Percentiles rank a stretch among this genome's conserved stretches.
These are phyloP conservation scores for Exophiala lecanii-corni DNA, from an alignment of 2,329 filamentous ascomycete genomes.

Conservation along the genomic window DNA sequence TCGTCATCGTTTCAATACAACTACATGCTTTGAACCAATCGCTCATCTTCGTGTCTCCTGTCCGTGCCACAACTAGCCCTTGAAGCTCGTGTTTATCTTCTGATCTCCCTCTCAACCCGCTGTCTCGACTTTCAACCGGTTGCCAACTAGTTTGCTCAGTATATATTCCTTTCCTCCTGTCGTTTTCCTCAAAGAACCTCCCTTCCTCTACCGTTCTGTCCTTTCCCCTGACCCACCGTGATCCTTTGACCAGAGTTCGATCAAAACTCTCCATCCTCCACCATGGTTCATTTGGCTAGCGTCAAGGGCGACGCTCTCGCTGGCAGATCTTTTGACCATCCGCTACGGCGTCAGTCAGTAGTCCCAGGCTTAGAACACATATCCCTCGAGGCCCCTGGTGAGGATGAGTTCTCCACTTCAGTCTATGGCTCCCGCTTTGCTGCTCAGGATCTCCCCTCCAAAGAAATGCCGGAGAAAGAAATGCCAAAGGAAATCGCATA, in stretches of 20 bases:
- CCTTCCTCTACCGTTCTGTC: too few relatives aligned
- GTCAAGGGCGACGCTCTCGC: conserved; percentile 33
- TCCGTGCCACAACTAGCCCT: not conserved
- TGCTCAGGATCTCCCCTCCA: conserved; percentile 69
- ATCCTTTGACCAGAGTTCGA: too few relatives aligned
- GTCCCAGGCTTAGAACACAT: conserved; percentile 32
- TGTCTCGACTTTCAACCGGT: not conserved
- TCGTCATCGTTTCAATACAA: not conserved
- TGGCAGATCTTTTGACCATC: conserved; percentile 8
- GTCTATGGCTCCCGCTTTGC: conserved; percentile 89
- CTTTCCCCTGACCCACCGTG: too few relatives aligned
- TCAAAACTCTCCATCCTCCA: conserved; percentile 17
- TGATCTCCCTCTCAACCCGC: not conserved
- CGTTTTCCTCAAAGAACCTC: too few relatives aligned
- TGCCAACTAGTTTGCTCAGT: not conserved
- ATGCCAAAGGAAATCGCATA: conserved; percentile 95
- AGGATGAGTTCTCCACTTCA: conserved; percentile 61
- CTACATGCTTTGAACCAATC: not conserved
- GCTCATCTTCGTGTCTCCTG: not conserved
- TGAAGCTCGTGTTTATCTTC: not conserved
- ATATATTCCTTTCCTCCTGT: not conserved
- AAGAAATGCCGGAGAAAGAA: conserved; percentile 82
- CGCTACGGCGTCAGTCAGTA: conserved; percentile 17
- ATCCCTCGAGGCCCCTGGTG: conserved; percentile 35
- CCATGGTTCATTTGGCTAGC: conserved; percentile 41